phyloP scores from a whole-genome alignment of 2,329 filamentous ascomycete genomes.

The Cladosporium halotolerans region DNA sequence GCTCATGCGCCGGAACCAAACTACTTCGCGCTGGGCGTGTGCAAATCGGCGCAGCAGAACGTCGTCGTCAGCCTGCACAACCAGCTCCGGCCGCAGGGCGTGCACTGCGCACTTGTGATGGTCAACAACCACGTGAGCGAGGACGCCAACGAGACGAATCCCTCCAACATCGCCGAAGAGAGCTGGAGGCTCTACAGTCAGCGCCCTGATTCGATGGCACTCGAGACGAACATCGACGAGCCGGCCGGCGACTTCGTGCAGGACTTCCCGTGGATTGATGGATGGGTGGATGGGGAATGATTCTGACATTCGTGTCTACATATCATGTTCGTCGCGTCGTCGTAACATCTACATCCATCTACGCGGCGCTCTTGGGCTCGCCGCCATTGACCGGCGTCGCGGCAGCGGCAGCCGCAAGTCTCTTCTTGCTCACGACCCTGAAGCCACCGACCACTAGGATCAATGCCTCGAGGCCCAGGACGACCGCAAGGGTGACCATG shows the following conservation, averaged over 20 bases:
- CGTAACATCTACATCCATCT: neutral
- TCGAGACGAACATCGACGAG: neutral
- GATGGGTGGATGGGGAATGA: neutral
- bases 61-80: conserved; percentile 40
- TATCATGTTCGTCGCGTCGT: neutral
- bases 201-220: neutral
- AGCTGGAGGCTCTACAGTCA: conserved; percentile 37
- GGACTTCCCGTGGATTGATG: neutral
- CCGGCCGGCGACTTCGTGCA: too few relatives aligned
- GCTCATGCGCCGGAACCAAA: conserved; percentile 40
- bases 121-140: conserved; percentile 38
- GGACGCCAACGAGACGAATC: conserved; percentile 36
- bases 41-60: conserved; percentile 47
- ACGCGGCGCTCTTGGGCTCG: conserved; percentile 6
- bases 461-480: conserved; percentile 51
- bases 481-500: conserved; percentile 59
- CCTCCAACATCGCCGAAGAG: conserved; percentile 38
- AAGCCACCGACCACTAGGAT: conserved; percentile 52
- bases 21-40: conserved; percentile 43
- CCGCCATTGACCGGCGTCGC: neutral
- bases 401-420: conserved; percentile 20
- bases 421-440: conserved; percentile 52
- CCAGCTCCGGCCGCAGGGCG: conserved; percentile 34
- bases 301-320: neutral
- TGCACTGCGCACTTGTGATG: conserved; percentile 42